Conservation (phyloP, 75 land plant species). For the Sequoia sempervirens region DNA sequence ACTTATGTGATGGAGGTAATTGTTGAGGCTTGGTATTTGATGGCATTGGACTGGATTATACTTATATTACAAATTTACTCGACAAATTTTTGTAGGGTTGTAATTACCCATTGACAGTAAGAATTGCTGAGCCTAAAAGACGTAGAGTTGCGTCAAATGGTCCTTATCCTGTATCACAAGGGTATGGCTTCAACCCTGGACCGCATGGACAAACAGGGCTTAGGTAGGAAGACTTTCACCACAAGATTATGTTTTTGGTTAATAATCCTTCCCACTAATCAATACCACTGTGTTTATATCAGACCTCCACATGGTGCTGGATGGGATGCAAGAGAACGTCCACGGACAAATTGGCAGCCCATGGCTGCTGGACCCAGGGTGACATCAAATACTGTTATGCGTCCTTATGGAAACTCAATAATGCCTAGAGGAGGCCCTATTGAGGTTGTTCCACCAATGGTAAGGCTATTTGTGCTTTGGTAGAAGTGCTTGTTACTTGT, state of each 20-base stretch:
- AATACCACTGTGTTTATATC: background rate
- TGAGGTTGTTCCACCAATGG: constrained; percentile 28
- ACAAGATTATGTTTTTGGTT: background rate
- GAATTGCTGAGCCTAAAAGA: constrained; percentile 96
- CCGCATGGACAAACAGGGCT: constrained; percentile 35
- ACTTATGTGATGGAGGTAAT: constrained; percentile 59
- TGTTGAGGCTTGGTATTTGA: background rate
- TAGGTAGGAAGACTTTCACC: constrained; percentile 25
- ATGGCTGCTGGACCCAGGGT: constrained; percentile 32
- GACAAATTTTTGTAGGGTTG: constrained; percentile 55
- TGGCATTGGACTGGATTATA: background rate
- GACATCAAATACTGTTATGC: constrained; percentile 27
- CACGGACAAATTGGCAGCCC: constrained; percentile 64
- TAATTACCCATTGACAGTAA: constrained; percentile 86
- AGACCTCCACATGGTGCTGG: constrained; percentile 28
- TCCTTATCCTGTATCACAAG: constrained; percentile 57
- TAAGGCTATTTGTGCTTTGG: constrained; percentile 15
- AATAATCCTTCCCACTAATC: background rate
- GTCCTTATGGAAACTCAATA: constrained; percentile 35
- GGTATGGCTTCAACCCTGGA: constrained; percentile 66
- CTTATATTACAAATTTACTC: background rate
- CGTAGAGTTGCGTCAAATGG: constrained; percentile 67
- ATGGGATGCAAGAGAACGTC: constrained; percentile 23
- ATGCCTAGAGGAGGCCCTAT: constrained; percentile 40
- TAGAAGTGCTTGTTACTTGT: background rate